These are phyloP conservation scores for Sechiopsis laciniata DNA, from an alignment of 306 rosid species.

Conservation along the genomic window DNA sequence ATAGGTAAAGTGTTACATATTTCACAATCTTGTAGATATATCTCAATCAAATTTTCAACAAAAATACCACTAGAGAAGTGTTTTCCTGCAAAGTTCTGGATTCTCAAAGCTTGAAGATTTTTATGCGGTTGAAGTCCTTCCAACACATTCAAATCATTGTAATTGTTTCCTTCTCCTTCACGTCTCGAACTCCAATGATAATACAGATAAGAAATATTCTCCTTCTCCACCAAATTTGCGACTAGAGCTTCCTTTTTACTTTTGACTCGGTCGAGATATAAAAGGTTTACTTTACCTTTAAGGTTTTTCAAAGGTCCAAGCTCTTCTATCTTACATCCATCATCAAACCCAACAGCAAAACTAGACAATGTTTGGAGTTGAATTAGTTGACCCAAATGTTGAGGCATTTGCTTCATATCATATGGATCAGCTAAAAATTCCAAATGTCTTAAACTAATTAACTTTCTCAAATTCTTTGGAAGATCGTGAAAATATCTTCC, in stretches of 20 bases:
- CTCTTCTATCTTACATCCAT: conserved; percentile 15
- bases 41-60: conserved; percentile 6
- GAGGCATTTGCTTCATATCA: neutral
- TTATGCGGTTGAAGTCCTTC: conserved; percentile 19
- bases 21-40: neutral
- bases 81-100: conserved; percentile 1
- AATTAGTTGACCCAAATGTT: conserved; percentile 1
- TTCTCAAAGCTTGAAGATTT: conserved; percentile 11
- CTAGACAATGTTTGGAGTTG: neutral
- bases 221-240: conserved; percentile 14
- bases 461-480: conserved; percentile 16
- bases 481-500: neutral
- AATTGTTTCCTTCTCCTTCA: neutral
- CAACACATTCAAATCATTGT: conserved; percentile 8
- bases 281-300: conserved; percentile 8
- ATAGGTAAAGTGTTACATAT: conserved; percentile 7
- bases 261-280: conserved; percentile 8
- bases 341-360: conserved; percentile 10
- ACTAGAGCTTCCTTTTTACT: conserved; percentile 10
- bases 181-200: neutral
- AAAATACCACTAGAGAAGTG: neutral
- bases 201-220: neutral
- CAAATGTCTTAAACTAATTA: conserved; percentile 17
- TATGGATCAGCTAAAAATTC: neutral
- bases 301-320: conserved; percentile 12